Conservation (phyloP, 2,329 filamentous ascomycete genomes). For the Beauveria sp. region DNA sequence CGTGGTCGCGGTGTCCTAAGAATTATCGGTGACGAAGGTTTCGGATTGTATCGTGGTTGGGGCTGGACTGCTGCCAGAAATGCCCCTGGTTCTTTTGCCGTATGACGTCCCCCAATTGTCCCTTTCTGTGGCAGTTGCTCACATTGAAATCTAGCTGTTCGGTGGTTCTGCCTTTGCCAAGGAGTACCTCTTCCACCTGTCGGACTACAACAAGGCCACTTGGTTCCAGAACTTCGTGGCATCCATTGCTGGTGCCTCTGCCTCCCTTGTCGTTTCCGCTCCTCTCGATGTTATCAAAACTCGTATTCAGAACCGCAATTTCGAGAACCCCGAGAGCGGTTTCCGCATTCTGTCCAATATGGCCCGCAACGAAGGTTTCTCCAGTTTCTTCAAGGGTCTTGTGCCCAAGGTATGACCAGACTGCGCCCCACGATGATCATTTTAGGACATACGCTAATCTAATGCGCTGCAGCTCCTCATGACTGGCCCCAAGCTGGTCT, state of each 20-base stretch:
- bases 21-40: conserved; percentile 90
- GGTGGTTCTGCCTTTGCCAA: conserved; percentile 96
- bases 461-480: conserved; percentile 63
- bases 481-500: conserved; percentile 97
- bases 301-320: conserved; percentile 96
- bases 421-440: background rate
- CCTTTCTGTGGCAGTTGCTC: conserved; percentile 11
- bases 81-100: conserved; percentile 91
- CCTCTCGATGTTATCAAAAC: conserved; percentile 98
- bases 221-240: conserved; percentile 98
- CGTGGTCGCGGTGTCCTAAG: conserved; percentile 81
- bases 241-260: conserved; percentile 88
- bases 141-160: conserved; percentile 60
- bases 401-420: conserved; percentile 65
- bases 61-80: conserved; percentile 97
- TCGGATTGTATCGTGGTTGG: conserved; percentile 92
- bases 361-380: conserved; percentile 79
- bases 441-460: conserved; percentile 16
- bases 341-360: conserved; percentile 89
- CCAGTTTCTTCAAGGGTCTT: conserved; percentile 94
- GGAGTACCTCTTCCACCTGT: conserved; percentile 83
- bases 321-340: conserved; percentile 92
- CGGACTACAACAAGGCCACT: conserved; percentile 89
- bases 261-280: conserved; percentile 92
- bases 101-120: conserved; percentile 36